Evolutionary conservation across 1,284 basidiomycete genomes (phyloP), one percentile per base, ranked within the genome.

Genomic region (Tylopilus microsporus): DNA sequence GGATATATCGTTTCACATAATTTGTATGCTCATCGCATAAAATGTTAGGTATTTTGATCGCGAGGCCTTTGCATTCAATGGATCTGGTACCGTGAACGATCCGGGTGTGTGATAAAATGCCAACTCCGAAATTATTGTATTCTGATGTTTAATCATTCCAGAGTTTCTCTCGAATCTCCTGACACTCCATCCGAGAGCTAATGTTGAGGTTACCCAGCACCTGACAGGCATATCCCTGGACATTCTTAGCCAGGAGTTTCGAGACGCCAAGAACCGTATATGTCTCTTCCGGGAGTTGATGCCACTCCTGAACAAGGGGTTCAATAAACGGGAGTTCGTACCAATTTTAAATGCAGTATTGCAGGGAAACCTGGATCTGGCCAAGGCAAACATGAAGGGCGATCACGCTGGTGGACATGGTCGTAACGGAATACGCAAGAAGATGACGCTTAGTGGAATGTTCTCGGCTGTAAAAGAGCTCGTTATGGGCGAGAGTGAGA

Each of bases 41-140:
- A 25, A 21, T 41, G 1, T 36, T 25, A 71, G 68, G n/a, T 62
- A 52, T 46, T 59, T 63, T 49, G 59, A 69, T 15, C 62, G 56
- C 2, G 59, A 12, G 9, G 25, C 13, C 0, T 73, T 68, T 10
- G 9, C 8, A 7, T 63, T 55, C 21, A 1, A 8, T 8, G 54
- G 19, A 1, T 39, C 45, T 9, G 39, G n/a, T 2, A 13, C 8
- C 2, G 18, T 47, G 0, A 36, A 60, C 3, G 15, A 37, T 34
- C 53, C 50, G 30, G 60, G 70, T 73, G 13, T 9, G 58, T 41
- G 3, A n/a, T 45, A 8, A 9, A 5, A n/a, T 9, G 6, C 41
- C 8, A 45, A 13, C 3, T 34, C n/a, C 1, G 42, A 42, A 6
- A 16, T n/a, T 3, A 1, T 13, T 21, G 10, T 19, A 19, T 2